Evolutionary conservation across 257 asterid species (phyloP).

Genomic region (Solanum neorickii): DNA sequence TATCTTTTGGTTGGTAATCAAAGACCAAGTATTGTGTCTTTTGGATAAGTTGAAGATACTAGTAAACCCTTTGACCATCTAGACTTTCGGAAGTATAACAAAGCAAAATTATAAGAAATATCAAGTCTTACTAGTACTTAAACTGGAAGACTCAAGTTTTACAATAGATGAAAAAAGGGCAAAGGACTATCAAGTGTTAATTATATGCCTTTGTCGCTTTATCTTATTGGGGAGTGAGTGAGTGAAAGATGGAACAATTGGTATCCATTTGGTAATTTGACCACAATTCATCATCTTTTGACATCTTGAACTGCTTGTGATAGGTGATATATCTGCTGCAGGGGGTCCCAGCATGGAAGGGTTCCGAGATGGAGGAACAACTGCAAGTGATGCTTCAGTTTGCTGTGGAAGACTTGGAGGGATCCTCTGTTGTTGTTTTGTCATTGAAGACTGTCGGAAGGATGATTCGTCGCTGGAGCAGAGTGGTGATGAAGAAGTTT

Average conservation of each 20-base stretch:
- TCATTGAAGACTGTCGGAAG: conserved; percentile 73
- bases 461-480: conserved; percentile 35
- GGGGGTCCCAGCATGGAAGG: conserved; percentile 59
- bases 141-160: background rate
- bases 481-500: conserved; percentile 77
- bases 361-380: conserved; percentile 37
- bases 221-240: background rate
- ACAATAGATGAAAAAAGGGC: background rate
- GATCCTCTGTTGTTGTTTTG: conserved; percentile 56
- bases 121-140: background rate
- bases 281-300: conserved; percentile 1
- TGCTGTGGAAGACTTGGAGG: conserved; percentile 54
- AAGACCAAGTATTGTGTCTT: background rate
- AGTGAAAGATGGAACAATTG: background rate
- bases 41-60: background rate
- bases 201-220: background rate
- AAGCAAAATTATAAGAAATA: background rate
- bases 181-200: background rate
- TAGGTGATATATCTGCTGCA: conserved; percentile 34
- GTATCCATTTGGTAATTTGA: background rate
- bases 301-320: conserved; percentile 13
- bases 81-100: background rate
- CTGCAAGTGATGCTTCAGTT: conserved; percentile 27
- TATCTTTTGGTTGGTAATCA: background rate
- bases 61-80: background rate